Evolutionary conservation across 176 grass and related monocot species (phyloP).

Genomic region (Typha latifolia): DNA sequence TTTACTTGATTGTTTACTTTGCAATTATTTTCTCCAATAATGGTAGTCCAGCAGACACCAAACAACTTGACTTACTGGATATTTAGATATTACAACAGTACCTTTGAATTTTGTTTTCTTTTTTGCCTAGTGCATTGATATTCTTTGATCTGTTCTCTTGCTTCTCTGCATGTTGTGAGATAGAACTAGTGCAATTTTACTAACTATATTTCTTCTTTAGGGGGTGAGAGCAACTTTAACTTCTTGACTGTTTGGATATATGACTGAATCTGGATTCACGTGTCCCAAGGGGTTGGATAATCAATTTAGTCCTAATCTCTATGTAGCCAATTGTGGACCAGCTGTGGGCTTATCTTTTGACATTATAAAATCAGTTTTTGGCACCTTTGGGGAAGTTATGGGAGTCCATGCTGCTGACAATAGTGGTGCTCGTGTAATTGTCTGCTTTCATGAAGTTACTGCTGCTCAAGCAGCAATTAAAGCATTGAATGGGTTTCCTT

Average conservation of each 20-base stretch:
- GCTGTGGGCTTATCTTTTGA: constrained; percentile 56
- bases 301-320: constrained; percentile 42
- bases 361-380: constrained; percentile 42
- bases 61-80: no score
- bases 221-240: not conserved
- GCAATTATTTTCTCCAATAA: no score
- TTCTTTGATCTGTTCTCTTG: no score
- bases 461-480: constrained; percentile 52
- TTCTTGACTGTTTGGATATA: not conserved
- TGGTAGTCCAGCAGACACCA: no score
- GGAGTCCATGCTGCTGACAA: constrained; percentile 53
- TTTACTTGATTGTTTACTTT: no score
- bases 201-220: no score
- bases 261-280: constrained; percentile 40
- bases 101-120: no score
- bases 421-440: constrained; percentile 57
- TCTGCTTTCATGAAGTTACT: constrained; percentile 47
- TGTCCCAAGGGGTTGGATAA: constrained; percentile 16
- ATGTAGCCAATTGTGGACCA: constrained; percentile 80
- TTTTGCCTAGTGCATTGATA: no score
- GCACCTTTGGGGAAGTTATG: constrained; percentile 47
- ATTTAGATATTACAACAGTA: no score
- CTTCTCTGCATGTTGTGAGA: no score
- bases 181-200: no score
- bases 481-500: constrained; percentile 49